Evolutionary conservation across 2,329 filamentous ascomycete genomes (phyloP).

Genomic region (Scedosporium minutisporum): DNA sequence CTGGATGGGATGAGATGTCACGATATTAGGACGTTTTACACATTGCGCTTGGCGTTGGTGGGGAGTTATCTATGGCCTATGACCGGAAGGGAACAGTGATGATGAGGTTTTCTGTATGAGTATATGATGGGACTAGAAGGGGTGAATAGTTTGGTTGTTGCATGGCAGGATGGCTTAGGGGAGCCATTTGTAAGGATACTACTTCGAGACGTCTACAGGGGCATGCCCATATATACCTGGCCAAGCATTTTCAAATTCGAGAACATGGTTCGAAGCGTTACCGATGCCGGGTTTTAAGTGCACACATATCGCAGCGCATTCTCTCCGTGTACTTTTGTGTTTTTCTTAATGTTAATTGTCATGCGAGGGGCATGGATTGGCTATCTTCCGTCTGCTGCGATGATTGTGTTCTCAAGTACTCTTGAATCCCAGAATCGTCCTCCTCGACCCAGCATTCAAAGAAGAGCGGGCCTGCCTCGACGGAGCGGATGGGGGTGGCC

Average conservation of each 20-base stretch:
- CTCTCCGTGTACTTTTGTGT: too few species aligned
- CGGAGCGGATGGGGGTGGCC: slow-evolving; percentile 34
- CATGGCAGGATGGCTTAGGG: not conserved
- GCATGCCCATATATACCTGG: slow-evolving; percentile 10
- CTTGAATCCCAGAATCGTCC: slow-evolving; percentile 26
- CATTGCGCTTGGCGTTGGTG: not conserved
- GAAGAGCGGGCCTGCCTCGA: slow-evolving; percentile 49
- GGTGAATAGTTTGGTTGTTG: not conserved
- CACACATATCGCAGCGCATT: too few species aligned
- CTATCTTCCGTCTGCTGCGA: slow-evolving; percentile 13
- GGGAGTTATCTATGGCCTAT: not conserved
- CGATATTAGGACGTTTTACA: not conserved
- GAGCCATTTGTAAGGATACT: not conserved
- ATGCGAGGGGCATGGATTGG: slow-evolving; percentile 10
- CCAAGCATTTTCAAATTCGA: not conserved
- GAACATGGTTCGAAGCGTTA: not conserved
- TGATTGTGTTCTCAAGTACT: slow-evolving; percentile 1
- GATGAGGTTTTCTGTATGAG: slow-evolving; percentile 1
- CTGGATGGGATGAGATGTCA: not conserved
- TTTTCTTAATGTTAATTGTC: slow-evolving; percentile 19
- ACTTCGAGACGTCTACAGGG: not conserved
- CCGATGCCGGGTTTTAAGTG: too few species aligned
- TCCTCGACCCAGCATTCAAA: slow-evolving; percentile 60
- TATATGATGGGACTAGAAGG: not conserved
- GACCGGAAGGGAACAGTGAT: not conserved